Evolutionary conservation across 2,329 filamentous ascomycete species (phyloP).

Genomic region (Sclerotinia borealis): DNA sequence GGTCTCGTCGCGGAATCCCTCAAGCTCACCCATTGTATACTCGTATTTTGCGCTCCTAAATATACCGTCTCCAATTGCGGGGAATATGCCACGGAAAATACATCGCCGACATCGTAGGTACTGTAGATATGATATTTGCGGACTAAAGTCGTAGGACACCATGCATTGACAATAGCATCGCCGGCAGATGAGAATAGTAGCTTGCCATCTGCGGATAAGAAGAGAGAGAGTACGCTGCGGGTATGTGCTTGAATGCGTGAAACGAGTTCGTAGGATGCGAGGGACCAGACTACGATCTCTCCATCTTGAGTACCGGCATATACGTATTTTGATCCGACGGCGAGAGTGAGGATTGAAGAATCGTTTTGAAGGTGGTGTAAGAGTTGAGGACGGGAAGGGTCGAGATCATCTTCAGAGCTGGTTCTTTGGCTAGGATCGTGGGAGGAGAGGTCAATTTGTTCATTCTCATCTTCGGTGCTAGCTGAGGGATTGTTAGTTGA

Average conservation of each 20-base stretch:
- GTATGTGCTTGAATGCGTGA: conserved; percentile 80
- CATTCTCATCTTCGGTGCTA: not conserved
- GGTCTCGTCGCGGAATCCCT: conserved; percentile 56
- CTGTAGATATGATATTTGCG: conserved; percentile 88
- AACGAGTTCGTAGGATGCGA: conserved; percentile 79
- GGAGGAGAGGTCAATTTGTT: not conserved
- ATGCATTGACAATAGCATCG: conserved; percentile 91
- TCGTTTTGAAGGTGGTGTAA: conserved; percentile 70
- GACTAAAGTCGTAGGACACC: conserved; percentile 71
- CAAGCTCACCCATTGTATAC: conserved; percentile 86
- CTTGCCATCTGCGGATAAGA: conserved; percentile 64
- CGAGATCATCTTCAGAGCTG: conserved; percentile 17
- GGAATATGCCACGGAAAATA: conserved; percentile 93
- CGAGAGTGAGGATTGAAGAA: conserved; percentile 76
- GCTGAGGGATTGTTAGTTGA: not conserved
- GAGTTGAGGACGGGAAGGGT: conserved; percentile 47
- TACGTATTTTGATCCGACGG: conserved; percentile 72
- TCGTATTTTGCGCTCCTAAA: conserved; percentile 88
- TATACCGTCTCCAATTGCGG: conserved; percentile 74
- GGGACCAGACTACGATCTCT: conserved; percentile 86
- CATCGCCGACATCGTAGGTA: conserved; percentile 87
- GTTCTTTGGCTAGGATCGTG: not conserved
- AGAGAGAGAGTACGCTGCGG: conserved; percentile 81
- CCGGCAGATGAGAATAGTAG: conserved; percentile 89
- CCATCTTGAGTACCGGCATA: conserved; percentile 92